A percentile compares a stretch with the other conserved stretches of the same genome.
phyloP scores from a whole-genome alignment of 2,329 filamentous ascomycete species.

The Juglanconis juglandina region DNA sequence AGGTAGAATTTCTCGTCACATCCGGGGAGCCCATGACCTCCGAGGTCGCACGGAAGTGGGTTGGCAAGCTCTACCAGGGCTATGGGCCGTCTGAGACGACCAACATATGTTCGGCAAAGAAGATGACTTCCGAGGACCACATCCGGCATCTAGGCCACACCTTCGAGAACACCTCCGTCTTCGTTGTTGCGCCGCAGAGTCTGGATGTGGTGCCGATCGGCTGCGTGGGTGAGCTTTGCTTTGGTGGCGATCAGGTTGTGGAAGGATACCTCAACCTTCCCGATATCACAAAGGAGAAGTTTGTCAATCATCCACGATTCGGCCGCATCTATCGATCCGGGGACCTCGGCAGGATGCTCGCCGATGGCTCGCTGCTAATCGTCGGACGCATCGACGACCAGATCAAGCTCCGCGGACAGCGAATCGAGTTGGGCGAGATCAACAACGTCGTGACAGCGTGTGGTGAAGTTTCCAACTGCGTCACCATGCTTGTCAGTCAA shows the following conservation, averaged over 20 bases:
- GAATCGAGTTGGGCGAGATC: constrained; percentile 77
- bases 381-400: constrained; percentile 73
- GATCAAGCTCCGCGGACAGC: constrained; percentile 75
- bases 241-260: constrained; percentile 79
- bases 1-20: constrained; percentile 72
- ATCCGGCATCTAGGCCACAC: constrained; percentile 74
- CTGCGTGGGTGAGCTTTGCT: constrained; percentile 78
- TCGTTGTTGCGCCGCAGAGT: constrained; percentile 52
- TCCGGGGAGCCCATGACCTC: constrained; percentile 77
- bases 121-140: constrained; percentile 54
- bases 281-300: constrained; percentile 60
- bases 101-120: constrained; percentile 78
- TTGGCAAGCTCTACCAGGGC: constrained; percentile 67
- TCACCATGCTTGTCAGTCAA: constrained; percentile 55
- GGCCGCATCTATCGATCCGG: constrained; percentile 80
- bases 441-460: constrained; percentile 57
- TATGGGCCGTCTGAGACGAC: constrained; percentile 86
- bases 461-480: constrained; percentile 54
- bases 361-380: constrained; percentile 72
- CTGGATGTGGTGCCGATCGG: constrained; percentile 62
- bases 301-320: constrained; percentile 64
- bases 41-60: constrained; percentile 68
- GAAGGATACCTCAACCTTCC: constrained; percentile 69
- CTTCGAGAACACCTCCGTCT: constrained; percentile 71
- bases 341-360: constrained; percentile 75